Evolutionary conservation across 768 basidiomycete species (phyloP).

Genomic region (Guyanaporus albipodus): DNA sequence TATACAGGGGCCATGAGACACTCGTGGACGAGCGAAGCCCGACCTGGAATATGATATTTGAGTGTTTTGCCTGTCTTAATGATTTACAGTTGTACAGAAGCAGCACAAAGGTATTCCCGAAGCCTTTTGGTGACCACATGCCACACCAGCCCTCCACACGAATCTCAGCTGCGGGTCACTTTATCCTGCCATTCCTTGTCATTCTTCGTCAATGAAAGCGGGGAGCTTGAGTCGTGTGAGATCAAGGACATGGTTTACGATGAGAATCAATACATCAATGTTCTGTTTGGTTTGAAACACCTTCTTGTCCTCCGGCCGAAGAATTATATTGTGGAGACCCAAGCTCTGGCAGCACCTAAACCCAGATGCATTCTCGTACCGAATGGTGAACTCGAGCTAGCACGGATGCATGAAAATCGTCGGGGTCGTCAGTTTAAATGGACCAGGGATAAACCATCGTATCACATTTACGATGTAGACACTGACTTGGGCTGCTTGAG

Average conservation of each 20-base stretch:
- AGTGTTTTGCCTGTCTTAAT: not conserved
- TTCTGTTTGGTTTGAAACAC: not conserved
- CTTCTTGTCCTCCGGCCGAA: not conserved
- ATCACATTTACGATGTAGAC: not conserved
- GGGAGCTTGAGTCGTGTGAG: too few relatives aligned
- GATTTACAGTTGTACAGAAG: too few relatives aligned
- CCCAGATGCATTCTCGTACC: not conserved
- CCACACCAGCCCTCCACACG: not conserved
- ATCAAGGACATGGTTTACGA: not conserved
- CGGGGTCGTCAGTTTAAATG: too few relatives aligned
- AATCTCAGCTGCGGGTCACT: not conserved
- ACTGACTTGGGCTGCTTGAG: constrained; percentile 11
- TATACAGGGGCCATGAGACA: not conserved
- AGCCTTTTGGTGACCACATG: not conserved
- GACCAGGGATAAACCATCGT: too few relatives aligned
- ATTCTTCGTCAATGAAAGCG: too few relatives aligned
- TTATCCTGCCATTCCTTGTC: not conserved
- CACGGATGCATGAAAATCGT: too few relatives aligned
- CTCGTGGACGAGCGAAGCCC: not conserved
- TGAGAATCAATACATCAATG: not conserved
- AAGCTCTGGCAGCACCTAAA: too few relatives aligned
- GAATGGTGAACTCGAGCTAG: not conserved
- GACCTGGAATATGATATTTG: not conserved
- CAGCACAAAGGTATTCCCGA: too few relatives aligned
- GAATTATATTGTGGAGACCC: not conserved